A percentile compares a stretch with the other conserved stretches of the same genome.
Conservation (phyloP, 2,329 filamentous ascomycete species). For the Cladosporium sp. region DNA sequence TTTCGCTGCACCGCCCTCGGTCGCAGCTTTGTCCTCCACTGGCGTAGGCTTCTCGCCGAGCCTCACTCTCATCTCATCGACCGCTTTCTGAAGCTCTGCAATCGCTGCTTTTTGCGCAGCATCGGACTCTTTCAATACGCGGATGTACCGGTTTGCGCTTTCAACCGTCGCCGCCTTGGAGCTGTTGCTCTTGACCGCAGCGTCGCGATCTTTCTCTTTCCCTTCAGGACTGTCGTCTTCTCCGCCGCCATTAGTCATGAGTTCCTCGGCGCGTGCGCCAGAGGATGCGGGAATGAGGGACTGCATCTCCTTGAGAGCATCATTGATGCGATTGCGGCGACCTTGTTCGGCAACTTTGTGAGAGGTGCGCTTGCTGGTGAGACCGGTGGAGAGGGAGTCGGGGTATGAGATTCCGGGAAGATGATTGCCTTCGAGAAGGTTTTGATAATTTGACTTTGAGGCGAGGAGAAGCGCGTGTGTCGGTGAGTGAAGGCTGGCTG, state of each 20-base stretch:
- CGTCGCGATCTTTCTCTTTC: slow-evolving; percentile 44
- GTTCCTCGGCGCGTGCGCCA: slow-evolving; percentile 43
- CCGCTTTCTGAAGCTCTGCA: slow-evolving; percentile 30
- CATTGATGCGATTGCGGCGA: slow-evolving; percentile 91
- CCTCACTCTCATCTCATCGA: slow-evolving; percentile 32
- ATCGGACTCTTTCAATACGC: slow-evolving; percentile 67
- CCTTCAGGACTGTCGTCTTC: slow-evolving; percentile 46
- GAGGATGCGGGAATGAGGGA: slow-evolving; percentile 67
- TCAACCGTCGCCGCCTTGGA: slow-evolving; percentile 99
- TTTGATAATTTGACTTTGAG: slow-evolving; percentile 97
- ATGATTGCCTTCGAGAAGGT: slow-evolving; percentile 89
- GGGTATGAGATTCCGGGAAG: slow-evolving; percentile 77
- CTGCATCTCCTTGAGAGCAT: slow-evolving; percentile 87
- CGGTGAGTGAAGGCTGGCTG: slow-evolving; percentile 53
- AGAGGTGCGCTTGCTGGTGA: slow-evolving; percentile 94
- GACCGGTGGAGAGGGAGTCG: slow-evolving; percentile 83
- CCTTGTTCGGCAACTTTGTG: slow-evolving; percentile 99
- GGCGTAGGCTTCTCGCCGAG: slow-evolving; percentile 19
- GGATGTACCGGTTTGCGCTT: slow-evolving; percentile 93
- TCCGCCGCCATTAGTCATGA: slow-evolving; percentile 37
- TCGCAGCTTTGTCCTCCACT: neutral
- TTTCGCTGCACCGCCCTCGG: neutral
- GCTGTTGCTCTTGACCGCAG: slow-evolving; percentile 57
- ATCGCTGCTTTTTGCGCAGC: slow-evolving; percentile 21
- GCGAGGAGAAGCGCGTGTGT: slow-evolving; percentile 74